Evolutionary conservation across 345 rosid species (phyloP), one percentile per base, ranked within the genome.

Genomic region (Eucalyptus cloeziana): DNA sequence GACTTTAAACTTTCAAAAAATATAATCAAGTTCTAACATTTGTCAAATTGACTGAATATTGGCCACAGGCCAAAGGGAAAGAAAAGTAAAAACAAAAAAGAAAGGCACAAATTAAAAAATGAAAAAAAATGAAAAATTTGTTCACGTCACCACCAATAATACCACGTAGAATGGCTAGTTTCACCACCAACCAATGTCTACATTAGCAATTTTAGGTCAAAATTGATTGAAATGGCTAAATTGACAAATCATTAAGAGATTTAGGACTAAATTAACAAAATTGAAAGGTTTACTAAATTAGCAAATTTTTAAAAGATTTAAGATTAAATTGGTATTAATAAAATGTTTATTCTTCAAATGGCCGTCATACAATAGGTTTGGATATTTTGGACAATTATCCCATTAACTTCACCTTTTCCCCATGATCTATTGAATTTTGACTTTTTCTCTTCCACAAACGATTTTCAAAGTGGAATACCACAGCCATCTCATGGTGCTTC

Each of bases 1-100:
- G 79, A 31, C 1, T 3, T 52, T 52, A 60, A 62, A 13, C 4
- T 30, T 30, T 12, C 16, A 30, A 30, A 30, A 62, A 62, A 62
- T 62, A 1, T 37, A 67, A 67, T 67, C 0, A 17, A 31, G 43
- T 67, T 2, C 0, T 15, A n/a, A n/a, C 15, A 7, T 17, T 15
- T 62, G 31, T 56, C 1, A 56, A 24, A 0, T 56, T 24, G 13
- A 56, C 0, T 13, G 6, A 56, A 9, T 56, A 56, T 24, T 24
- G 6, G 5, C 13, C 27, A 24, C 0, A 4, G 30, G 27, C 62
- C 62, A 56, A 56, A 56, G 13, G 62, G 62, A 56, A 56, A 56
- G 30, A 56, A 56, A 56, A 56, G 13, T 56, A 22, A 10, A 56
- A 56, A 10, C 1, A 2, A 56, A 56, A 56, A 24, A 24, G 13